These are phyloP conservation scores for Rhizoctonia solani DNA, from an alignment of 1,284 basidiomycete genomes.

Conservation along the genomic window DNA sequence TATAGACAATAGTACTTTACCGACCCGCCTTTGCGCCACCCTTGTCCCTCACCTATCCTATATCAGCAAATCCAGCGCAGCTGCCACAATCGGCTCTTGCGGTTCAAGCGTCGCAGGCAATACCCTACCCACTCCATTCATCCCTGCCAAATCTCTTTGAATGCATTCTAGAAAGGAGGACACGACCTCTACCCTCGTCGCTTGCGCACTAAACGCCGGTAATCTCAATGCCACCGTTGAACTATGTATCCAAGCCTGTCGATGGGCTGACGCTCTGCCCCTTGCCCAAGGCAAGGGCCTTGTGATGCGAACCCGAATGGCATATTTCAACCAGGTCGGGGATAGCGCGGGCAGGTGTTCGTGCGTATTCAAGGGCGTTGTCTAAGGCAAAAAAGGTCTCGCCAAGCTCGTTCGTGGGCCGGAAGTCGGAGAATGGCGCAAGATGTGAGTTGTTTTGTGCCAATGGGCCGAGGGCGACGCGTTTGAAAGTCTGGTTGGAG, in stretches of 20 bases:
- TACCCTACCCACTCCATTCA: slow-evolving; percentile 50
- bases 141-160: slow-evolving; percentile 75
- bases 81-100: slow-evolving; percentile 44
- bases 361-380: slow-evolving; percentile 93
- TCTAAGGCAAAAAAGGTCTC: slow-evolving; percentile 76
- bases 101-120: slow-evolving; percentile 85
- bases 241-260: slow-evolving; percentile 85
- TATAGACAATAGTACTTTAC: too few relatives aligned
- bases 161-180: slow-evolving; percentile 91
- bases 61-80: slow-evolving; percentile 48
- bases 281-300: slow-evolving; percentile 92
- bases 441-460: slow-evolving; percentile 95
- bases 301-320: slow-evolving; percentile 87
- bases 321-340: slow-evolving; percentile 87
- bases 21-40: slow-evolving; percentile 64
- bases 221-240: slow-evolving; percentile 94
- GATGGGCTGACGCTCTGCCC: slow-evolving; percentile 93
- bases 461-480: slow-evolving; percentile 89
- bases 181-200: slow-evolving; percentile 86
- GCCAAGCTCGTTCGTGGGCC: slow-evolving; percentile 95
- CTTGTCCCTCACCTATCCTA: slow-evolving; percentile 62
- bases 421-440: slow-evolving; percentile 94
- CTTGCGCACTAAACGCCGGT: slow-evolving; percentile 90
- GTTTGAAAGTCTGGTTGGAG: slow-evolving; percentile 85
- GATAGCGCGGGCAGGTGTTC: slow-evolving; percentile 77